Percentiles rank a stretch among this genome's conserved stretches.
These are phyloP conservation scores for Rhizophora apiculata DNA, from an alignment of 345 rosid species.

Conservation along the genomic window DNA sequence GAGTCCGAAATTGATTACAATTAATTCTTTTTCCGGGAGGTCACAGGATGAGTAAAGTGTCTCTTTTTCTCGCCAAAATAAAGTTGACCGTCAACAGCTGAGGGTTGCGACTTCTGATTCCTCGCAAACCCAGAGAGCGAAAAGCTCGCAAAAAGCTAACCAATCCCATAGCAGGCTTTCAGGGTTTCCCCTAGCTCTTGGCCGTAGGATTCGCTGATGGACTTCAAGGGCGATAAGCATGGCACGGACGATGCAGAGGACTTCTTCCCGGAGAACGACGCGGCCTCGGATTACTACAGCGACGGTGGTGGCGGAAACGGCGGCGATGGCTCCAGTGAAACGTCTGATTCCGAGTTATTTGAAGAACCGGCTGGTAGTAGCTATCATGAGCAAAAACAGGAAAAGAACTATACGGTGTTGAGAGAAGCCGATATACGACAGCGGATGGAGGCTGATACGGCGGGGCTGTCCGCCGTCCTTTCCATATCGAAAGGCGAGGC, in stretches of 20 bases:
- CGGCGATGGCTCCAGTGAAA: neutral
- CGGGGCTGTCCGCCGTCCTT: conserved; percentile 14
- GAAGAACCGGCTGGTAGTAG: neutral
- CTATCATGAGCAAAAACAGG: neutral
- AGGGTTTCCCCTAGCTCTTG: neutral
- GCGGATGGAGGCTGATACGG: conserved; percentile 10
- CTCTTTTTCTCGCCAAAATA: too few species aligned
- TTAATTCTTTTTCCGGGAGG: too few species aligned
- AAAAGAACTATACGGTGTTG: conserved; percentile 6
- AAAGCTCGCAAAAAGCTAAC: too few species aligned
- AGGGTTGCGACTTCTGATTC: too few species aligned
- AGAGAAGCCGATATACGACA: conserved; percentile 6
- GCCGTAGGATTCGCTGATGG: neutral
- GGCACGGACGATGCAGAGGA: too few species aligned
- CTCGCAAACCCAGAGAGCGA: too few species aligned
- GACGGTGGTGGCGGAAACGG: neutral
- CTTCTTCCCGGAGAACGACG: neutral
- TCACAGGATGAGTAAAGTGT: too few species aligned
- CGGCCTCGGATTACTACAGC: neutral
- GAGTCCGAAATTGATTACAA: too few species aligned
- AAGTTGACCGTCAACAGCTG: too few species aligned
- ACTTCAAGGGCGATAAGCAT: too few species aligned
- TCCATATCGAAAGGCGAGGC: conserved; percentile 16
- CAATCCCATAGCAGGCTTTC: too few species aligned
- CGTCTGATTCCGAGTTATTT: neutral